Conservation (phyloP, 2,329 filamentous ascomycete genomes). For the Colletotrichum australisinense region DNA sequence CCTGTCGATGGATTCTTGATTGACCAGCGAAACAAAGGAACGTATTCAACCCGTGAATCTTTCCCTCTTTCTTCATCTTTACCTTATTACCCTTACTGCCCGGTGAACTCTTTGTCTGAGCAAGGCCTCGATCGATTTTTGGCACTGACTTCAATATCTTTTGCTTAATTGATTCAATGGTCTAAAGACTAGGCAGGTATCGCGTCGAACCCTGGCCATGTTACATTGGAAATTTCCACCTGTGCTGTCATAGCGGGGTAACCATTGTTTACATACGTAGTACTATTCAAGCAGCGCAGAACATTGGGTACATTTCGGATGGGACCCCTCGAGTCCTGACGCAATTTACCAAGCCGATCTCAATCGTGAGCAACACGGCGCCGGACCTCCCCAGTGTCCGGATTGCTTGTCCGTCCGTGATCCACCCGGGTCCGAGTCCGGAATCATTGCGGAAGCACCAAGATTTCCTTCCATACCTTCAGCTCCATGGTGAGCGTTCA, state of each 20-base stretch:
- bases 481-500: background rate
- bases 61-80: background rate
- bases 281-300: background rate
- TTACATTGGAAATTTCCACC: slow-evolving; percentile 26
- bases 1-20: background rate
- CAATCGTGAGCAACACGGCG: background rate
- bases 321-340: background rate
- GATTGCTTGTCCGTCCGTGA: background rate
- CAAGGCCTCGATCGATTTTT: background rate
- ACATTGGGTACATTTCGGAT: background rate
- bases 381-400: background rate
- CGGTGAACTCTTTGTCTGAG: background rate
- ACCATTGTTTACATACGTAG: background rate
- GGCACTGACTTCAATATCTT: background rate
- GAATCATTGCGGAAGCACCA: background rate
- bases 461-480: background rate
- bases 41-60: background rate
- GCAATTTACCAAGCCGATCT: background rate
- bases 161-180: background rate
- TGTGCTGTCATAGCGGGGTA: slow-evolving; percentile 31
- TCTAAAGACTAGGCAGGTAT: slow-evolving; percentile 15
- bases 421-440: background rate
- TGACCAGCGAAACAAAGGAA: background rate
- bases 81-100: background rate
- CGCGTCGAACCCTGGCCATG: slow-evolving; percentile 14